phyloP scores from a whole-genome alignment of 441 rosid species.

The Kokia cookei region DNA sequence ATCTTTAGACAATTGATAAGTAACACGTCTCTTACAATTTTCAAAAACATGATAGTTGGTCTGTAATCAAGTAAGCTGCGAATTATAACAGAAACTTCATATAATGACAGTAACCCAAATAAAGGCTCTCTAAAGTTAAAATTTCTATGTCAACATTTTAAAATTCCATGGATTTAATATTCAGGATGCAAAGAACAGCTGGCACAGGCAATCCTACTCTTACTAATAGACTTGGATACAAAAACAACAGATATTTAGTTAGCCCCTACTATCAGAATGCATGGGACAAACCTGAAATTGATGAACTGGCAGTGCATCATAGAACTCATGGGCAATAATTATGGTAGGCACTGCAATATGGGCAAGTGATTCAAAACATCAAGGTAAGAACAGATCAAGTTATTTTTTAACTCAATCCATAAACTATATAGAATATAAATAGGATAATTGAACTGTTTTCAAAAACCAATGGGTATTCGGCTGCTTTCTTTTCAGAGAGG shows the following conservation, averaged over 20 bases:
- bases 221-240: not conserved
- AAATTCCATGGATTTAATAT: not conserved
- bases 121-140: not conserved
- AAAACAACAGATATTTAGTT: not conserved
- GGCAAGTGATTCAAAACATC: slow-evolving; percentile 13
- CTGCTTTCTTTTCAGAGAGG: not conserved
- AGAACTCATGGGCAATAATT: slow-evolving; percentile 89
- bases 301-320: slow-evolving; percentile 92
- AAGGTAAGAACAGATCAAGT: not conserved
- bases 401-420: not conserved
- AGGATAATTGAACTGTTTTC: not conserved
- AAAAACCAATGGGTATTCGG: not conserved
- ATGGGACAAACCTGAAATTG: slow-evolving; percentile 80
- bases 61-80: not conserved
- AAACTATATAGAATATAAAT: not conserved
- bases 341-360: slow-evolving; percentile 63
- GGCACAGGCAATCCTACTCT: not conserved
- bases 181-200: not conserved
- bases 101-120: not conserved
- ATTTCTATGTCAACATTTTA: not conserved
- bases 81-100: not conserved
- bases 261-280: not conserved
- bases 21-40: not conserved
- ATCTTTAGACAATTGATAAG: not conserved
- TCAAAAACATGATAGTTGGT: not conserved